Conservation (phyloP, 495 filamentous ascomycete genomes). For the Thermochaetoides thermophila region DNA sequence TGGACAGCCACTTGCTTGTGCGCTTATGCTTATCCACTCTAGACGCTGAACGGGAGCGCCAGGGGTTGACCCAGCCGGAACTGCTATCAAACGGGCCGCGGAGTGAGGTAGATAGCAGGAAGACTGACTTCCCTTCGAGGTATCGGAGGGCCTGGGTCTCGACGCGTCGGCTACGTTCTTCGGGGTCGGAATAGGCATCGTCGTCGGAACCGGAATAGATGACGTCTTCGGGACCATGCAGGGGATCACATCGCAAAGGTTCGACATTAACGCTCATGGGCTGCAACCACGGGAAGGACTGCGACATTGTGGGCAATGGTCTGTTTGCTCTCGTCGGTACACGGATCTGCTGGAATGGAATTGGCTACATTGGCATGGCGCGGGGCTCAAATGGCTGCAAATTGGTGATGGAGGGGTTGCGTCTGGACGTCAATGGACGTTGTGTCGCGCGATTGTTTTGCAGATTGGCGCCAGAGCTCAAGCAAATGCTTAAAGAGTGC, state of each 20-base stretch:
- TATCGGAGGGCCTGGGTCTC: slow-evolving; percentile 46
- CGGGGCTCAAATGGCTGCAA: too few species aligned
- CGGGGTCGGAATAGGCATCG: slow-evolving; percentile 30
- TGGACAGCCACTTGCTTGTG: not conserved
- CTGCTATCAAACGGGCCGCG: slow-evolving; percentile 44
- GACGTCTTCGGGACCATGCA: slow-evolving; percentile 24
- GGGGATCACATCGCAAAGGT: slow-evolving; percentile 31
- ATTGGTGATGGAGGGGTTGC: too few species aligned
- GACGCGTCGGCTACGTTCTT: slow-evolving; percentile 38
- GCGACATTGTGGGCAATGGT: too few species aligned
- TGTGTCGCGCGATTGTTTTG: too few species aligned
- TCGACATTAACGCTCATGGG: slow-evolving; percentile 10
- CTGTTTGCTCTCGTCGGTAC: too few species aligned
- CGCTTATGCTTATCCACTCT: not conserved
- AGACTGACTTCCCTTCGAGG: slow-evolving; percentile 39
- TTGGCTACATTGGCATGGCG: slow-evolving; percentile 1
- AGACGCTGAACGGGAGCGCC: slow-evolving; percentile 21
- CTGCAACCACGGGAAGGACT: too few species aligned
- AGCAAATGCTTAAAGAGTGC: too few species aligned
- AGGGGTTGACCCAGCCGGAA: slow-evolving; percentile 50
- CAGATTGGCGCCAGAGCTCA: too few species aligned
- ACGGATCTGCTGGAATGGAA: not conserved
- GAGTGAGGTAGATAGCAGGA: slow-evolving; percentile 47
- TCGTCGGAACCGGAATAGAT: slow-evolving; percentile 45
- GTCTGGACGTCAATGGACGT: too few species aligned